These are phyloP conservation scores for Blastobotrys aristatus DNA, from an alignment of 1,139 yeast genomes.

Conservation along the genomic window DNA sequence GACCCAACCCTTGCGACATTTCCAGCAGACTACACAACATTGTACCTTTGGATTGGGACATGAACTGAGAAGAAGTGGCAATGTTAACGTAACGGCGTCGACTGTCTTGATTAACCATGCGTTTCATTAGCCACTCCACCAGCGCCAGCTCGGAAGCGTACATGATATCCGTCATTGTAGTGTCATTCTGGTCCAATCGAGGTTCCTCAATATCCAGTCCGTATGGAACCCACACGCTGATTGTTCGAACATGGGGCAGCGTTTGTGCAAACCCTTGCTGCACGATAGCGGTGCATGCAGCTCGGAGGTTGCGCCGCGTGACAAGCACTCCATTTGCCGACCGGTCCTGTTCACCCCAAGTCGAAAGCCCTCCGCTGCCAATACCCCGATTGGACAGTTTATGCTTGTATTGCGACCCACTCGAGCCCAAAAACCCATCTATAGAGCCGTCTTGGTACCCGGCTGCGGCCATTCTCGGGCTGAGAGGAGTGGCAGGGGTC, in stretches of 20 bases:
- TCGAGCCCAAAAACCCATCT: neutral
- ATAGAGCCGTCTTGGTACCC: neutral
- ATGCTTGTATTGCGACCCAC: conserved; percentile 2
- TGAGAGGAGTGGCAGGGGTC: neutral
- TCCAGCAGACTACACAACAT: neutral
- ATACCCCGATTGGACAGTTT: neutral
- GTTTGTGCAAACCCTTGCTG: neutral
- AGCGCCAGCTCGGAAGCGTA: neutral
- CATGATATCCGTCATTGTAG: neutral
- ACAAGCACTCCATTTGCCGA: neutral
- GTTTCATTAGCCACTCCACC: neutral
- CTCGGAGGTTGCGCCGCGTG: neutral
- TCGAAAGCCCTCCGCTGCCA: neutral
- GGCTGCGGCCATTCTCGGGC: neutral
- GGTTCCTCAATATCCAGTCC: neutral
- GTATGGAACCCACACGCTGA: conserved; percentile 2
- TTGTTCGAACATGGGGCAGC: neutral
- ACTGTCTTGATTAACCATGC: neutral
- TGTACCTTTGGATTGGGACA: neutral
- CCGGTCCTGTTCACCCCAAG: neutral
- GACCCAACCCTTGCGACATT: neutral
- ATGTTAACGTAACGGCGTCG: neutral
- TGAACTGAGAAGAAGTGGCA: neutral
- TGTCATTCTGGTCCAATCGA: neutral
- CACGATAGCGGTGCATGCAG: conserved; percentile 4